Percentiles rank a stretch among this genome's conserved stretches.
Evolutionary conservation across 1,284 basidiomycete species (phyloP).

Genomic region (Pseudozyma hubeiensis): DNA sequence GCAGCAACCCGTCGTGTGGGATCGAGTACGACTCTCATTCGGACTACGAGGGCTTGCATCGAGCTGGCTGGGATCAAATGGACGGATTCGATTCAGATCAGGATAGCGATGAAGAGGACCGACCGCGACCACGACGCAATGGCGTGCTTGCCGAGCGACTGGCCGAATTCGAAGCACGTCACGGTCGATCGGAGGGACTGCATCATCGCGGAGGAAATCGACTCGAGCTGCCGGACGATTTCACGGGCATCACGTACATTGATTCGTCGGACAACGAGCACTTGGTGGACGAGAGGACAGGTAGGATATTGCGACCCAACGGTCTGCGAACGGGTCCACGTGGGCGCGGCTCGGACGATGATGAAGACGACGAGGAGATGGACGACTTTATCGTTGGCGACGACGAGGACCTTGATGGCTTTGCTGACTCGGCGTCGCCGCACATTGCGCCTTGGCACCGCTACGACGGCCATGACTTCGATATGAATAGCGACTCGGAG

Average conservation of each 20-base stretch:
- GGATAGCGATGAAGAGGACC: slow-evolving; percentile 4
- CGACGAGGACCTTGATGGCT: slow-evolving; percentile 1
- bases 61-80: slow-evolving; percentile 20
- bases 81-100: slow-evolving; percentile 19
- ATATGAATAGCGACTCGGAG: slow-evolving; percentile 3
- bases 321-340: background rate
- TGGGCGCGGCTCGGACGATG: background rate
- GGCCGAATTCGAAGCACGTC: slow-evolving; percentile 25
- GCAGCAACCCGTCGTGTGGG: slow-evolving; percentile 54
- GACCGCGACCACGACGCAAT: slow-evolving; percentile 1
- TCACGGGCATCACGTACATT: slow-evolving; percentile 1
- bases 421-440: background rate
- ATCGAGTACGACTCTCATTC: slow-evolving; percentile 47
- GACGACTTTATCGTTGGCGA: slow-evolving; percentile 38
- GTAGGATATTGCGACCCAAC: background rate
- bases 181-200: slow-evolving; percentile 18
- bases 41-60: slow-evolving; percentile 26
- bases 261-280: slow-evolving; percentile 12
- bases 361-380: slow-evolving; percentile 42
- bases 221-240: slow-evolving; percentile 11
- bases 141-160: slow-evolving; percentile 6
- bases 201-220: slow-evolving; percentile 9
- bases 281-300: background rate
- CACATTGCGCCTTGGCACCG: background rate
- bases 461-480: background rate